Conservation (phyloP, 2,329 filamentous ascomycete genomes). For the Trichoderma sp. region DNA sequence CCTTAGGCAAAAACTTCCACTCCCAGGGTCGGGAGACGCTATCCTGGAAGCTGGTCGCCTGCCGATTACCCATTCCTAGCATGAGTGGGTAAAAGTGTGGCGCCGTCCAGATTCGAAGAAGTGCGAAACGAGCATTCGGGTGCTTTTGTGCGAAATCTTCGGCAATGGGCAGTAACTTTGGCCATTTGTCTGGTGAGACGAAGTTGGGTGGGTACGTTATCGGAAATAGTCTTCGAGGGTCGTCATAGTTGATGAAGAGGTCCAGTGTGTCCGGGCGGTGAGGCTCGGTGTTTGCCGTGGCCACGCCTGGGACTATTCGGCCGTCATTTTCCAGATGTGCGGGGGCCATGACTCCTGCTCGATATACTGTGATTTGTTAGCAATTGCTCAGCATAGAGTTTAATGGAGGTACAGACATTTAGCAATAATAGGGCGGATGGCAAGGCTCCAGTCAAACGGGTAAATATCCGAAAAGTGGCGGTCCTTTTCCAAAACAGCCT, state of each 20-base stretch:
- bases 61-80: slow-evolving; percentile 24
- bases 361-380: slow-evolving; percentile 28
- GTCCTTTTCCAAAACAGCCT: slow-evolving; percentile 18
- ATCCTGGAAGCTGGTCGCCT: slow-evolving; percentile 27
- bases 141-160: slow-evolving; percentile 21
- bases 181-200: slow-evolving; percentile 24
- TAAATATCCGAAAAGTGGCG: slow-evolving; percentile 25
- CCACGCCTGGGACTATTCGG: slow-evolving; percentile 24
- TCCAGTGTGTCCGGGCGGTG: slow-evolving; percentile 29
- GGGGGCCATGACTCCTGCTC: slow-evolving; percentile 26
- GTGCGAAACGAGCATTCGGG: slow-evolving; percentile 25
- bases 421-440: slow-evolving; percentile 28
- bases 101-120: slow-evolving; percentile 30
- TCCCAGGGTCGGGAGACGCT: slow-evolving; percentile 27
- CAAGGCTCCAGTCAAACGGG: slow-evolving; percentile 30
- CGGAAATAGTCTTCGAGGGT: slow-evolving; percentile 23
- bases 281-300: slow-evolving; percentile 25
- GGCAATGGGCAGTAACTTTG: slow-evolving; percentile 23
- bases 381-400: no score
- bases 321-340: slow-evolving; percentile 24
- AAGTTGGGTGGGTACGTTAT: slow-evolving; percentile 20
- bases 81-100: slow-evolving; percentile 32
- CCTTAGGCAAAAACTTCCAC: slow-evolving; percentile 31
- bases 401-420: slow-evolving; percentile 23
- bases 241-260: slow-evolving; percentile 31